A percentile compares a stretch with the other conserved stretches of the same genome.
Conservation (phyloP, 306 rosid genomes). For the Cicer pinnatifidum region DNA sequence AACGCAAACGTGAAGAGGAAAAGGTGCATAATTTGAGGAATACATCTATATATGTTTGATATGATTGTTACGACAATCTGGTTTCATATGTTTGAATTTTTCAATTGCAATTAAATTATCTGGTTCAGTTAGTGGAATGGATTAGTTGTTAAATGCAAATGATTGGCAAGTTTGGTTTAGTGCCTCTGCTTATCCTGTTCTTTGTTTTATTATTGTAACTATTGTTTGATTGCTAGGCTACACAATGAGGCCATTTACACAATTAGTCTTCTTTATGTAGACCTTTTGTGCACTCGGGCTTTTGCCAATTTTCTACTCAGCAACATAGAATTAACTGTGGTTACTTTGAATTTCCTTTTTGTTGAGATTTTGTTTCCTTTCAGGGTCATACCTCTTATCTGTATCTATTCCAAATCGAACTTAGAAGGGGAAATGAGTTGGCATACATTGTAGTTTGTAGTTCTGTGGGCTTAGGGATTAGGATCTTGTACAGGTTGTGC, state of each 20-base stretch:
- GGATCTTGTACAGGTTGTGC: not conserved
- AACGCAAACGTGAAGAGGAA: slow-evolving; percentile 96
- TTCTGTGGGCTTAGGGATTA: slow-evolving; percentile 5
- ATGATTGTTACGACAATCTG: slow-evolving; percentile 7
- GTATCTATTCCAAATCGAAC: slow-evolving; percentile 1
- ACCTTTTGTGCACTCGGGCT: not conserved
- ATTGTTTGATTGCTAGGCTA: slow-evolving; percentile 5
- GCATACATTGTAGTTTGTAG: slow-evolving; percentile 2
- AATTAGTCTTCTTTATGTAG: not conserved
- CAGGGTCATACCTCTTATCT: not conserved
- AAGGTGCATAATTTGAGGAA: slow-evolving; percentile 52
- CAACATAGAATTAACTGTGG: slow-evolving; percentile 4
- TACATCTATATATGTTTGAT: slow-evolving; percentile 3
- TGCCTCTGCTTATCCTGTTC: slow-evolving; percentile 6
- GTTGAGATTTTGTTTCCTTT: slow-evolving; percentile 21
- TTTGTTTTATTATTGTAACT: not conserved
- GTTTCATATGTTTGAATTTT: slow-evolving; percentile 14
- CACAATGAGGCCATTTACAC: slow-evolving; percentile 11
- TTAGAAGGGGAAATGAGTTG: not conserved
- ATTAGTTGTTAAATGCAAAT: not conserved
- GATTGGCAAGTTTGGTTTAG: not conserved
- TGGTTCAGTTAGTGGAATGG: slow-evolving; percentile 1
- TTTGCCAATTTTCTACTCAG: not conserved
- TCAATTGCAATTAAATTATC: slow-evolving; percentile 1
- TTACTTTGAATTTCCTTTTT: slow-evolving; percentile 10